These are phyloP conservation scores for Talaromyces sp. DNA, from an alignment of 2,329 filamentous ascomycete species.

Conservation along the genomic window DNA sequence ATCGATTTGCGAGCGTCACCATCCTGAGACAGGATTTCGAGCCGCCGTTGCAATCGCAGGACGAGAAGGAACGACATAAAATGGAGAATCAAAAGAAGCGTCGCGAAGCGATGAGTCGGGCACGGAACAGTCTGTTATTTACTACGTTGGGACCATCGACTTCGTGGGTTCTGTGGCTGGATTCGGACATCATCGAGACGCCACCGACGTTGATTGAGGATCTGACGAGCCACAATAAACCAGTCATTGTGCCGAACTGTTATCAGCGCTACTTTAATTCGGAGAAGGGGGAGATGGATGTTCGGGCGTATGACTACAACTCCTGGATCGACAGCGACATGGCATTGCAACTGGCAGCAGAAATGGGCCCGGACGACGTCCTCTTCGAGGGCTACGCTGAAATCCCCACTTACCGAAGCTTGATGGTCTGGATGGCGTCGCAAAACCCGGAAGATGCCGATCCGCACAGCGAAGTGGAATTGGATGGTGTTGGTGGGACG, in stretches of 20 bases:
- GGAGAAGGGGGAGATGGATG: constrained; percentile 65
- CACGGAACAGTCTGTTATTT: constrained; percentile 90
- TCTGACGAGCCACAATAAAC: constrained; percentile 78
- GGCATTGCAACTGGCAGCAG: constrained; percentile 69
- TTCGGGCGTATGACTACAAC: constrained; percentile 94
- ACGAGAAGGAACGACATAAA: constrained; percentile 86
- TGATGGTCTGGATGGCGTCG: constrained; percentile 79
- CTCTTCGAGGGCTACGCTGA: constrained; percentile 89
- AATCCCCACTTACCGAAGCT: constrained; percentile 82
- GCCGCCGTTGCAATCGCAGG: constrained; percentile 72
- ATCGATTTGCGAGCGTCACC: constrained; percentile 87
- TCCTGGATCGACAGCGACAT: constrained; percentile 89
- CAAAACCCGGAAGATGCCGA: constrained; percentile 44
- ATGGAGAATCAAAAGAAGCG: constrained; percentile 83
- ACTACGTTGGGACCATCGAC: constrained; percentile 87
- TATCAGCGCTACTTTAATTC: constrained; percentile 82
- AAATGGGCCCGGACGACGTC: constrained; percentile 89
- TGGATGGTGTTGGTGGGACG: constrained; percentile 93
- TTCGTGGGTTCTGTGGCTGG: constrained; percentile 96
- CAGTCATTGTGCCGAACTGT: constrained; percentile 93
- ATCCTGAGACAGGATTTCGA: constrained; percentile 96
- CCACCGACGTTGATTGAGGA: constrained; percentile 85
- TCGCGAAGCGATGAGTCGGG: constrained; percentile 85
- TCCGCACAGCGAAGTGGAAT: constrained; percentile 63
- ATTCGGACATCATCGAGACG: constrained; percentile 86